phyloP scores from a whole-genome alignment of 2,329 filamentous ascomycete genomes.

The Drechslerella stenobrocha region DNA sequence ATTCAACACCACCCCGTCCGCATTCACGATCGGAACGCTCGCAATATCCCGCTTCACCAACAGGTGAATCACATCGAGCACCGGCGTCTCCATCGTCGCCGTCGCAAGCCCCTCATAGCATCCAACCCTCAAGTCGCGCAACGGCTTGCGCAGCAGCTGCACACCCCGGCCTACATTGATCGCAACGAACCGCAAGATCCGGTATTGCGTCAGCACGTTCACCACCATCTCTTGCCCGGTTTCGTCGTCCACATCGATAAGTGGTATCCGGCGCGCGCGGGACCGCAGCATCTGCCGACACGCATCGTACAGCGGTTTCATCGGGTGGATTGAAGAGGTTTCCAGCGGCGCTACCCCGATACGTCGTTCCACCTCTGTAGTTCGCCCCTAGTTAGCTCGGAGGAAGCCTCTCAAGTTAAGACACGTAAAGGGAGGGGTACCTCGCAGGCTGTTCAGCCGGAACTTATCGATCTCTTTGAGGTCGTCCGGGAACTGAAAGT shows the following conservation, averaged over 20 bases:
- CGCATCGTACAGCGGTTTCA: conserved; percentile 88
- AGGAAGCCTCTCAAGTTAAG: neutral
- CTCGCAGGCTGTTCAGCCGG: conserved; percentile 84
- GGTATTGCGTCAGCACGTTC: conserved; percentile 96
- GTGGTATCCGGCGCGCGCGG: conserved; percentile 85
- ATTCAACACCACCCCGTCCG: conserved; percentile 76
- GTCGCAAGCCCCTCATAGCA: conserved; percentile 81
- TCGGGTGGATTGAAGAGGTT: conserved; percentile 92
- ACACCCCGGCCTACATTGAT: conserved; percentile 93
- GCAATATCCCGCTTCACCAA: conserved; percentile 93
- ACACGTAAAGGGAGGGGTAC: conserved; percentile 59
- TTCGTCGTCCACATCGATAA: conserved; percentile 92
- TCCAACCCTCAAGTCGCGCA: conserved; percentile 81
- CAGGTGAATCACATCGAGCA: conserved; percentile 90
- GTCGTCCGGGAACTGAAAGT: conserved; percentile 93
- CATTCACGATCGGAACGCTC: conserved; percentile 88
- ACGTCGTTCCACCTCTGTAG: conserved; percentile 88
- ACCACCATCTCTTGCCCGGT: conserved; percentile 90
- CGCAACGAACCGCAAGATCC: conserved; percentile 97
- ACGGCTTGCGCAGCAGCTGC: conserved; percentile 80
- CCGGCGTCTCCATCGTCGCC: conserved; percentile 82
- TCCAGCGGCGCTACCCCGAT: conserved; percentile 89
- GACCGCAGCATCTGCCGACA: conserved; percentile 93
- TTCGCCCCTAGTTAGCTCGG: neutral
- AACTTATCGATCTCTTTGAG: conserved; percentile 91